These are phyloP conservation scores for Starmerella vaccinii DNA, from an alignment of 805 yeast genomes.

Conservation along the genomic window DNA sequence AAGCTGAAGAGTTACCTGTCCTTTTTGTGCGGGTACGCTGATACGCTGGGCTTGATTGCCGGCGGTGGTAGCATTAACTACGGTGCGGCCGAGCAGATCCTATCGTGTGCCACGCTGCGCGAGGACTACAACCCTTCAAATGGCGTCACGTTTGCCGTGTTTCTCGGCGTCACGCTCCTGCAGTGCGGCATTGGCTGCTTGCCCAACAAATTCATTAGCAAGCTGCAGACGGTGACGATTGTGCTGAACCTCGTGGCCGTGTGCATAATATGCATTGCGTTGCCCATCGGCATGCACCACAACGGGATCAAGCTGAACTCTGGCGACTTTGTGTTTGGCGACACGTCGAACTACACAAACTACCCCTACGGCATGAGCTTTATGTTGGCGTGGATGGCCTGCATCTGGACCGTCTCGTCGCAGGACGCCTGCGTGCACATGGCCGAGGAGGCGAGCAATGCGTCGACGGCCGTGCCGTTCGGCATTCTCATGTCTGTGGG, in stretches of 20 bases:
- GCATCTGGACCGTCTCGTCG: conserved; percentile 66
- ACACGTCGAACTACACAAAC: conserved; percentile 39
- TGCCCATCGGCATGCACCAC: conserved; percentile 44
- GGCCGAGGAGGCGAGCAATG: conserved; percentile 60
- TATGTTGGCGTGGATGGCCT: conserved; percentile 49
- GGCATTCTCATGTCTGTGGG: conserved; percentile 52
- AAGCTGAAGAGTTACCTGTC: conserved; percentile 39
- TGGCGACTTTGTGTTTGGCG: conserved; percentile 47
- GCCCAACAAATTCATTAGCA: conserved; percentile 48
- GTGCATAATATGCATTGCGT: conserved; percentile 47
- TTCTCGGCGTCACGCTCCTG: conserved; percentile 47
- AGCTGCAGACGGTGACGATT: conserved; percentile 51
- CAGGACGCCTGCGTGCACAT: conserved; percentile 65
- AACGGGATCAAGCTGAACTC: conserved; percentile 34
- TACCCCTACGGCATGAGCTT: conserved; percentile 56
- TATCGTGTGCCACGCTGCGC: conserved; percentile 32
- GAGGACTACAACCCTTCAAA: conserved; percentile 44
- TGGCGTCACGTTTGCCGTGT: conserved; percentile 53
- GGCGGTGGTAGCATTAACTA: conserved; percentile 61
- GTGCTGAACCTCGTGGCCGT: conserved; percentile 44
- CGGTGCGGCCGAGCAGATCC: conserved; percentile 56
- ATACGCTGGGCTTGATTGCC: conserved; percentile 54
- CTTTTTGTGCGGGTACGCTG: conserved; percentile 56
- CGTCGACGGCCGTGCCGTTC: conserved; percentile 51
- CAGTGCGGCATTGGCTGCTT: conserved; percentile 46